phyloP scores from a whole-genome alignment of 805 yeast species.

The Pichia phayaonensis region DNA sequence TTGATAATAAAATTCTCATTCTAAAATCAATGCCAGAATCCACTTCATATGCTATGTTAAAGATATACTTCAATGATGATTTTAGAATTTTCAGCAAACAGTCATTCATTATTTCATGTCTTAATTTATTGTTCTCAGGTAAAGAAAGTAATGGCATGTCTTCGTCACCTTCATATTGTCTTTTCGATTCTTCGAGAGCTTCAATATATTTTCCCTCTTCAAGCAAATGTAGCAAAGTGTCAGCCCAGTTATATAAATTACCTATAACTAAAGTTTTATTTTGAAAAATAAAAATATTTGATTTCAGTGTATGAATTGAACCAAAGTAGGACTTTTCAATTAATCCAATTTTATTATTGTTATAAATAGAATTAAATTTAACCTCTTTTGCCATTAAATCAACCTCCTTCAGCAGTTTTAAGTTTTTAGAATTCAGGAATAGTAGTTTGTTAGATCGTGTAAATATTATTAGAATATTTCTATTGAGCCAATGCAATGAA shows the following conservation, averaged over 20 bases:
- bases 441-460: slow-evolving; percentile 40
- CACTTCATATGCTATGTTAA: slow-evolving; percentile 20
- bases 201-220: slow-evolving; percentile 39
- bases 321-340: slow-evolving; percentile 17
- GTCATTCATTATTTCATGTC: slow-evolving; percentile 44
- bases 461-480: slow-evolving; percentile 32
- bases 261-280: slow-evolving; percentile 50
- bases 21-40: slow-evolving; percentile 3
- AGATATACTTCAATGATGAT: slow-evolving; percentile 41
- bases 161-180: slow-evolving; percentile 43
- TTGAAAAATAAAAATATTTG: slow-evolving; percentile 46
- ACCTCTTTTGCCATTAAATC: slow-evolving; percentile 37
- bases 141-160: slow-evolving; percentile 49
- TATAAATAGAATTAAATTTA: slow-evolving; percentile 10
- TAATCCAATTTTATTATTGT: slow-evolving; percentile 11
- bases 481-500: slow-evolving; percentile 50
- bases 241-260: slow-evolving; percentile 62
- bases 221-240: slow-evolving; percentile 42
- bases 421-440: slow-evolving; percentile 33
- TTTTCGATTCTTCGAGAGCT: slow-evolving; percentile 51
- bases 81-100: slow-evolving; percentile 51
- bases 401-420: slow-evolving; percentile 29
- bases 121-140: slow-evolving; percentile 36
- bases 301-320: slow-evolving; percentile 33
- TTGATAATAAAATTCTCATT: slow-evolving; percentile 24